Evolutionary conservation across 805 yeast genomes (phyloP).

Genomic region (Lachancea nothofagi): DNA sequence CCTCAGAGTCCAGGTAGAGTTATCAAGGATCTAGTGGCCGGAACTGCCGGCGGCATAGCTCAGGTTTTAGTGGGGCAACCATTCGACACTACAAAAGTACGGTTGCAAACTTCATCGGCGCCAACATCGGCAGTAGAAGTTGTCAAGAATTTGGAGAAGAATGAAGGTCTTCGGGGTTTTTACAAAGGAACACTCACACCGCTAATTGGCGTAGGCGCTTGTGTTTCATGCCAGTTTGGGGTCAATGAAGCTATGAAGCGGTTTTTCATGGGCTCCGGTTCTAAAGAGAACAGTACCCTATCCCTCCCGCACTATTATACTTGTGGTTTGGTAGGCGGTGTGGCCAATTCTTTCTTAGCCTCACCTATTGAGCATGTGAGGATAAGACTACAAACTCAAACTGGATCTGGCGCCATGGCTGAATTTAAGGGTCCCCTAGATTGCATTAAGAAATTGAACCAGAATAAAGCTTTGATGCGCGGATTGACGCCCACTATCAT

Average conservation of each 20-base stretch:
- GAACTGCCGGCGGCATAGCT: slow-evolving; percentile 92
- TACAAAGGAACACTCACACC: slow-evolving; percentile 95
- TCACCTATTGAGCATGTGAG: slow-evolving; percentile 94
- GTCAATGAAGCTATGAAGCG: slow-evolving; percentile 94
- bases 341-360: slow-evolving; percentile 83
- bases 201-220: slow-evolving; percentile 92
- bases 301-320: slow-evolving; percentile 62
- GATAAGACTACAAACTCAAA: slow-evolving; percentile 83
- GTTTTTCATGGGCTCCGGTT: slow-evolving; percentile 45
- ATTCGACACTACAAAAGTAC: slow-evolving; percentile 88
- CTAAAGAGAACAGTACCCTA: slow-evolving; percentile 36
- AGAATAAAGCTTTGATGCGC: slow-evolving; percentile 58
- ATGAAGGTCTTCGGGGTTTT: slow-evolving; percentile 82
- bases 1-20: slow-evolving; percentile 36
- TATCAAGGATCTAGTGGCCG: slow-evolving; percentile 76
- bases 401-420: slow-evolving; percentile 40
- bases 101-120: slow-evolving; percentile 82
- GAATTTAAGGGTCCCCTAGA: slow-evolving; percentile 52
- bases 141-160: slow-evolving; percentile 57
- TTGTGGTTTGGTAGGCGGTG: slow-evolving; percentile 89
- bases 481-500: slow-evolving; percentile 79
- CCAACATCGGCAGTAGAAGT: slow-evolving; percentile 71
- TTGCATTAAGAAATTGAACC: slow-evolving; percentile 44
- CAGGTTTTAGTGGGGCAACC: slow-evolving; percentile 97
- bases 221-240: slow-evolving; percentile 93